These are phyloP conservation scores for Cladosporium sp. DNA, from an alignment of 2,329 filamentous ascomycete genomes.

Conservation along the genomic window DNA sequence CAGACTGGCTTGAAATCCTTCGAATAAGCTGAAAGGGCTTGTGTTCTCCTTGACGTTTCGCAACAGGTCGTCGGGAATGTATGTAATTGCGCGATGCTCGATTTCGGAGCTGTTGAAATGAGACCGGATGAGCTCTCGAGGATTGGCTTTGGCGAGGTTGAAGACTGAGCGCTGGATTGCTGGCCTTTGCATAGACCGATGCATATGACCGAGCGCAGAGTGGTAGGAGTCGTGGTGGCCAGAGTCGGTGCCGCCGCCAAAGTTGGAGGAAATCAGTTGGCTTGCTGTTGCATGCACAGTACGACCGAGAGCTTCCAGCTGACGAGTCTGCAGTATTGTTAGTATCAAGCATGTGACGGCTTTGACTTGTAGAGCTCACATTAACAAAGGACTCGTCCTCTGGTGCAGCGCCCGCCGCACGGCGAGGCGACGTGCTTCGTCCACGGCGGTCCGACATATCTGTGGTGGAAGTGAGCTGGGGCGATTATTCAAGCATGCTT, in stretches of 20 bases:
- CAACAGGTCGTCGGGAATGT: conserved; percentile 85
- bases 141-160: conserved; percentile 82
- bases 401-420: not conserved
- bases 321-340: conserved; percentile 60
- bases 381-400: conserved; percentile 14
- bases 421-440: conserved; percentile 27
- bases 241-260: conserved; percentile 39
- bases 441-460: conserved; percentile 25
- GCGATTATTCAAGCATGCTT: not conserved
- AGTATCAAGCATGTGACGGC: not conserved
- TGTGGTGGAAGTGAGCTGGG: not conserved
- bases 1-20: conserved; percentile 89
- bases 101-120: conserved; percentile 89
- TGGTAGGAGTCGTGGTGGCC: conserved; percentile 62
- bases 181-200: conserved; percentile 81
- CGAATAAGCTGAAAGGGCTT: conserved; percentile 87
- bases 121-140: conserved; percentile 89
- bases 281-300: conserved; percentile 93
- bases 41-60: conserved; percentile 81
- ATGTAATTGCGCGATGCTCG: conserved; percentile 84
- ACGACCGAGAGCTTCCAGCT: conserved; percentile 85
- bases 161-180: conserved; percentile 85
- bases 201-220: conserved; percentile 80
- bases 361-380: not conserved
- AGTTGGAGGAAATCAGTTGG: conserved; percentile 63